These are phyloP conservation scores for Colletotrichum noveboracense DNA, from an alignment of 2,329 filamentous ascomycete genomes.

Conservation along the genomic window DNA sequence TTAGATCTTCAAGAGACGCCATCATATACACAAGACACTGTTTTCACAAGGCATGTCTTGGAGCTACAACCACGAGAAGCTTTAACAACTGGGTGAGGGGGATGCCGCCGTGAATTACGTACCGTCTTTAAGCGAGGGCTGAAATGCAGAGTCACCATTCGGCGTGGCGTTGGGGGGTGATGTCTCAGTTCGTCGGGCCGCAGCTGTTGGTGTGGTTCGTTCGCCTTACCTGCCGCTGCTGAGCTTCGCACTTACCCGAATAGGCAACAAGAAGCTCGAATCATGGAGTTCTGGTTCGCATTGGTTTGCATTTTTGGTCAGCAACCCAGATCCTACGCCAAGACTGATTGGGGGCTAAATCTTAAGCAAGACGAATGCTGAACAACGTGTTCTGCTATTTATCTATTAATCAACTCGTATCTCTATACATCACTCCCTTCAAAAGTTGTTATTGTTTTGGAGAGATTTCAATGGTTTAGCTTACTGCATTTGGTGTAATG, in stretches of 20 bases:
- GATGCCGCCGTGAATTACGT: not conserved
- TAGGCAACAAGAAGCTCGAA: not conserved
- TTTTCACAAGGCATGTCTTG: not conserved
- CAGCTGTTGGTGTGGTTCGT: not conserved
- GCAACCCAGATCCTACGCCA: not conserved
- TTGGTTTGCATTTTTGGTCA: not conserved
- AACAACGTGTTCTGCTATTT: not conserved
- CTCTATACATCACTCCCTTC: not conserved
- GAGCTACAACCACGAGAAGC: not conserved
- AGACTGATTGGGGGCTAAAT: not conserved
- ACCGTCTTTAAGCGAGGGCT: not conserved
- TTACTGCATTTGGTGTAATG: not conserved
- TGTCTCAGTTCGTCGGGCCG: conserved; percentile 3
- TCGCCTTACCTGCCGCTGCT: not conserved
- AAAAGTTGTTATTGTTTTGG: not conserved
- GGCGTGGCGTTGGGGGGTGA: not conserved
- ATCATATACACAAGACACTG: not conserved
- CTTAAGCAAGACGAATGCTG: not conserved
- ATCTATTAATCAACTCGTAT: not conserved
- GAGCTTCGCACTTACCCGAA: not conserved
- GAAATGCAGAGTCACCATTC: not conserved
- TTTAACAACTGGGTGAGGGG: not conserved
- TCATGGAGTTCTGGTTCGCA: not conserved
- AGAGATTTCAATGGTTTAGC: not conserved
- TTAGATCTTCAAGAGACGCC: not conserved